Evolutionary conservation across 2,329 filamentous ascomycete species (phyloP), one percentile per base, ranked within the genome.

Genomic region (Hymenoscyphus albidus): DNA sequence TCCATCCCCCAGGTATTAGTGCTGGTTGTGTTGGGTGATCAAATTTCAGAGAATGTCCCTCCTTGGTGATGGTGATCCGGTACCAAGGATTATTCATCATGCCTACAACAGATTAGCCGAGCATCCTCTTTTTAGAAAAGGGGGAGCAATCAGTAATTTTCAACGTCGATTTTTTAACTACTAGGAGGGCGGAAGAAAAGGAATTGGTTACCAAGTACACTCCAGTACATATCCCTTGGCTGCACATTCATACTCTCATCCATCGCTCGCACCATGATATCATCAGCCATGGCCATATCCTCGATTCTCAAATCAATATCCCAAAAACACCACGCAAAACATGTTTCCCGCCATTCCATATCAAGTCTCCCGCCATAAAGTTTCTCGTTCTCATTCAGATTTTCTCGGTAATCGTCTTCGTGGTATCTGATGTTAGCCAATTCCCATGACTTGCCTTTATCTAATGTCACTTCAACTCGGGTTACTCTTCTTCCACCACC

Each of bases 21-120:
- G 88, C 88, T 6, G 93, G 91, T 68, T 93, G 89, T 2, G 92
- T 96, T 0, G 93, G 93, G 71, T 97, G 93, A 75, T 97, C 93
- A 70, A 97, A 97, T 5, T 85, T 82, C 54, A 97, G 77, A 7
- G 74, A 77, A 16, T 85, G 80, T 0, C 81, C 82, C 65, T 93
- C 88, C 63, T 87, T 88, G 61, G 86, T 85, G 62, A 97, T 90
- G 1, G 88, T 85, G 0, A 97, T 84, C 5, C 93, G 84, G 76
- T 90, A 97, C 93, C 93, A 97, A 0, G 92, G 91, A 71, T 97
- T 97, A 78, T 97, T 97, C 93, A 97, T 97, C 93, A 97, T 97
- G 0, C 44, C 44, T 51, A 12, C 18, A 51, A 27, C 1, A 12
- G 10, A 9, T 51, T 22, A 51, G 44, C 44, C 5, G 18, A 12